Evolutionary conservation across 2,329 filamentous ascomycete species (phyloP), one percentile per base, ranked within the genome.

Genomic region (Stemphylium vesicarium): DNA sequence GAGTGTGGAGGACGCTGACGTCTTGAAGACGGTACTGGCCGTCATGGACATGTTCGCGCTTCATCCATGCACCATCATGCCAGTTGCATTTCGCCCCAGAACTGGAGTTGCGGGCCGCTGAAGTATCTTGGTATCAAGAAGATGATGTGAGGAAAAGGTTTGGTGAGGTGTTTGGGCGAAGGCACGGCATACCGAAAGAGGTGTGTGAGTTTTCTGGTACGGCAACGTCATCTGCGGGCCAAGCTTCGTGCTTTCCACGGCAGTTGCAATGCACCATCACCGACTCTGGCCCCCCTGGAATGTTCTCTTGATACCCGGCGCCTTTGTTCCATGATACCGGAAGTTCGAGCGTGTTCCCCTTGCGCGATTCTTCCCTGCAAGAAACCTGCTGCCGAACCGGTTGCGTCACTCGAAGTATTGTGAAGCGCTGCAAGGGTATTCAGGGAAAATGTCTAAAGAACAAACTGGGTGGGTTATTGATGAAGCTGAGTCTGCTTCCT

Each of bases 201-300:
- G 36, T 31, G 51, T 42, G 44, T 24, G n/a, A 40, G 26, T 26
- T 52, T 32, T 33, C 12, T 54, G 45, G 38, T 44, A 49, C 51
- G 33, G 20, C 11, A 39, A 44, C 51, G 45, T 50, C 45, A 50
- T 50, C 37, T n/a, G 38, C 44, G 39, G 51, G 20, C 15, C 15
- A 50, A 33, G 46, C 32, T 41, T 33, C 33, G 41, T 24, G 5
- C 24, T 37, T 22, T 2, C 16, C 32, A 37, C 16, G 22, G 13
- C 24, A 24, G 12, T n/a, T 47, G 18, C 26, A 20, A 15, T 15
- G 20, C 38, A 26, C 16, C n/a, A 9, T 18, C 3, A 16, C 31
- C 15, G 7, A 8, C 10, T 37, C 26, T 24, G 13, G 31, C 32
- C 29, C 1, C 24, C 31, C 26, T 15, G 18, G 12, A 6, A 9